phyloP scores from a whole-genome alignment of 2,329 filamentous ascomycete genomes.

The Fusarium sulawesiense region DNA sequence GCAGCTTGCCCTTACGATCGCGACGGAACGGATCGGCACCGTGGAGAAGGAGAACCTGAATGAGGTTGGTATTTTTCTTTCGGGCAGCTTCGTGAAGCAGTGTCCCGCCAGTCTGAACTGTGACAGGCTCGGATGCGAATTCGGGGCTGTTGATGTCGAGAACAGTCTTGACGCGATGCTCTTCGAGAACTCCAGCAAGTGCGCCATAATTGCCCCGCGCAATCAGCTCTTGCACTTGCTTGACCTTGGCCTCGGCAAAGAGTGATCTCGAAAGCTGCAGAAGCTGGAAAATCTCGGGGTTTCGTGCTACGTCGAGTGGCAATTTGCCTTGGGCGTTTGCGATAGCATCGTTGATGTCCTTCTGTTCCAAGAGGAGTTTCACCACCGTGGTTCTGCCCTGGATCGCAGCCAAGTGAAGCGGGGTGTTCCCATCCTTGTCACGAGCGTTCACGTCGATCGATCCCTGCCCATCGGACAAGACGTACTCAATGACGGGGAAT shows the following conservation, averaged over 20 bases:
- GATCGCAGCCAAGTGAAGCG: conserved; percentile 86
- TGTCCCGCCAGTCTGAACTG: conserved; percentile 86
- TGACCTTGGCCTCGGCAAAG: conserved; percentile 87
- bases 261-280: conserved; percentile 90
- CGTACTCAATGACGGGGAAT: conserved; percentile 89
- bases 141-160: conserved; percentile 94
- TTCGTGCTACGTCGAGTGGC: conserved; percentile 88
- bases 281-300: conserved; percentile 94
- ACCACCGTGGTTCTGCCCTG: conserved; percentile 86
- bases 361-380: conserved; percentile 82
- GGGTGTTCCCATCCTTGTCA: conserved; percentile 94
- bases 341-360: conserved; percentile 87
- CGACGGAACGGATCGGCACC: conserved; percentile 95
- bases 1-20: conserved; percentile 93
- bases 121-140: conserved; percentile 82
- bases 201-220: conserved; percentile 77
- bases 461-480: conserved; percentile 79
- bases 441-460: conserved; percentile 86
- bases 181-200: conserved; percentile 83
- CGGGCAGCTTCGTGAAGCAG: conserved; percentile 93
- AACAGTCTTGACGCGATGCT: conserved; percentile 84
- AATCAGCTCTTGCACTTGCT: conserved; percentile 85
- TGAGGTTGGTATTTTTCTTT: conserved; percentile 86
- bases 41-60: conserved; percentile 90
- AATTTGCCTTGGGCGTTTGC: conserved; percentile 86